Evolutionary conservation across 768 basidiomycete species (phyloP).

Genomic region (Phaffia tasmanica): DNA sequence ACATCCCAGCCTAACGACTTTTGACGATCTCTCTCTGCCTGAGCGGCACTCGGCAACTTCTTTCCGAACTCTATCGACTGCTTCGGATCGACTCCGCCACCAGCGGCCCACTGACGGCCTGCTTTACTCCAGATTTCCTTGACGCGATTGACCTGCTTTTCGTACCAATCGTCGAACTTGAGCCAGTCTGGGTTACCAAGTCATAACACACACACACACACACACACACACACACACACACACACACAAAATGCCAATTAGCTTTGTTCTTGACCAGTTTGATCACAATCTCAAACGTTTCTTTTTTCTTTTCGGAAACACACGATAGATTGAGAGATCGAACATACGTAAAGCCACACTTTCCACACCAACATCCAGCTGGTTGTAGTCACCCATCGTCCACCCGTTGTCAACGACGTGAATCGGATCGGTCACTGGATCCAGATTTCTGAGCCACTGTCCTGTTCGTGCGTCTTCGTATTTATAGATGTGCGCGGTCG

Average conservation of each 20-base stretch:
- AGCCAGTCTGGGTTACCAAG: slow-evolving; percentile 32
- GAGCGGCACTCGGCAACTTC: slow-evolving; percentile 32
- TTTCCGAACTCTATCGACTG: slow-evolving; percentile 33
- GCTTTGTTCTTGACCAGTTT: not conserved
- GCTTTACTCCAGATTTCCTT: slow-evolving; percentile 34
- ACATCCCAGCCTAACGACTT: slow-evolving; percentile 40
- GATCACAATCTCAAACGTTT: not conserved
- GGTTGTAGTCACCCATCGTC: slow-evolving; percentile 41
- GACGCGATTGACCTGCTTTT: slow-evolving; percentile 33
- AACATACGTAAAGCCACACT: slow-evolving; percentile 38
- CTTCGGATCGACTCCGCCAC: slow-evolving; percentile 33
- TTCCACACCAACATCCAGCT: slow-evolving; percentile 34
- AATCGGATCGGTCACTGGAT: slow-evolving; percentile 37
- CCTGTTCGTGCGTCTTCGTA: slow-evolving; percentile 39
- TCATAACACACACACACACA: not conserved
- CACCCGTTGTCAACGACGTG: slow-evolving; percentile 35
- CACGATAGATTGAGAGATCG: too few species aligned
- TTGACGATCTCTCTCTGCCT: slow-evolving; percentile 37
- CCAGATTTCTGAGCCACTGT: slow-evolving; percentile 38
- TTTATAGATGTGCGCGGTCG: slow-evolving; percentile 35
- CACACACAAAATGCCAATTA: too few species aligned
- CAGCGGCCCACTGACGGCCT: slow-evolving; percentile 32
- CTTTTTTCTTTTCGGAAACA: too few species aligned
- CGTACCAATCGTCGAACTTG: slow-evolving; percentile 37
- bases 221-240: too few species aligned